Conservation (phyloP, 805 yeast genomes). For the Kuraishia piskuri region DNA sequence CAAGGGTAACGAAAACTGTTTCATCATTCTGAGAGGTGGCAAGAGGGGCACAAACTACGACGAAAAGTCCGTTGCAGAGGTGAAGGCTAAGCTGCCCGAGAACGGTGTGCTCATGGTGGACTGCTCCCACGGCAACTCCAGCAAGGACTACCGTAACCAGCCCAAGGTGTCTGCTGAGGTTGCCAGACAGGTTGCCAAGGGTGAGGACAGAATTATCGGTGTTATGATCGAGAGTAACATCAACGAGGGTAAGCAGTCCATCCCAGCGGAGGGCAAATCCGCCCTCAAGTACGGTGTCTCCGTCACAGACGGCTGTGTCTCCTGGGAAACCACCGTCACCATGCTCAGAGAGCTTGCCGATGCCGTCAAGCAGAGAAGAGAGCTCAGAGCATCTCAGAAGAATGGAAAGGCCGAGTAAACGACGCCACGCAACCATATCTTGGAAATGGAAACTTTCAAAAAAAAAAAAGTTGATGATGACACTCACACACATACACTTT, state of each 20-base stretch:
- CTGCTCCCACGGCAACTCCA: slow-evolving; percentile 95
- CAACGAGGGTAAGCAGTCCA: slow-evolving; percentile 88
- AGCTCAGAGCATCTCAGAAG: slow-evolving; percentile 9
- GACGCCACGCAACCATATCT: too few species aligned
- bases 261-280: slow-evolving; percentile 67
- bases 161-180: slow-evolving; percentile 77
- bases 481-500: neutral
- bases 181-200: slow-evolving; percentile 70
- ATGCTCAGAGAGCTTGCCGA: slow-evolving; percentile 66
- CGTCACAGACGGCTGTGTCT: slow-evolving; percentile 95
- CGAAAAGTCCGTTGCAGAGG: slow-evolving; percentile 57
- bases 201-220: slow-evolving; percentile 77
- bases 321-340: slow-evolving; percentile 75
- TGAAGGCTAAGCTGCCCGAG: slow-evolving; percentile 50
- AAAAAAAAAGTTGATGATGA: neutral
- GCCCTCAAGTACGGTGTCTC: slow-evolving; percentile 85
- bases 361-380: slow-evolving; percentile 77
- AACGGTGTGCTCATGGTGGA: slow-evolving; percentile 66
- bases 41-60: slow-evolving; percentile 89
- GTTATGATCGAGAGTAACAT: slow-evolving; percentile 95
- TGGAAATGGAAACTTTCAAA: neutral
- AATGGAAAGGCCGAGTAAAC: neutral
- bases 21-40: slow-evolving; percentile 93
- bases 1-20: slow-evolving; percentile 85
- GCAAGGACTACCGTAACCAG: slow-evolving; percentile 85